Evolutionary conservation across 176 grass and related monocot species (phyloP), one percentile per base, ranked within the genome.

Genomic region (Eragrostis curvula): DNA sequence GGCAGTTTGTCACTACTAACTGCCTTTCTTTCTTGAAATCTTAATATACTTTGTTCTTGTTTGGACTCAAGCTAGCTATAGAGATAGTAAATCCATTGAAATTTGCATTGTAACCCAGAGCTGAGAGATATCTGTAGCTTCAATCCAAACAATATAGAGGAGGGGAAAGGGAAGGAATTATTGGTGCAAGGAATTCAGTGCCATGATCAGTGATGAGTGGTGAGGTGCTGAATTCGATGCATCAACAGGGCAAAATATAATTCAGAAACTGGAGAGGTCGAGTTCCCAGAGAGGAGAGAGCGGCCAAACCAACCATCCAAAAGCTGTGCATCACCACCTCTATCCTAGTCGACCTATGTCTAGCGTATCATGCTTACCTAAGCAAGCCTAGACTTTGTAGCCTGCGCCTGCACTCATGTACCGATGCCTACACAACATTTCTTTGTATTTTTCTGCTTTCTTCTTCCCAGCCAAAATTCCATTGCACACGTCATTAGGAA

Each of bases 171-270:
- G 40, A 23, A 36, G 69, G 79, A 86, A 86, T 86, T 86, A 83
- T 86, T 90, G 79, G 86, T 78, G 91, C 89, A 79, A 91, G 69
- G 86, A 81, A 89, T 86, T 94, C 87, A 89, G 92, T 94, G 92
- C 86, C 85, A 71, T 80, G 77, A 77, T 88, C 87, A 84, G 84
- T 91, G 75, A 87, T 84, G 89, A 84, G 83, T 89, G 83, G 88
- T 16, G 83, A 90, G 84, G 88, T 86, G 88, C 79, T 90, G 88
- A 90, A 86, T 86, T 90, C 83, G 58, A 86, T 86, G 79, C 78
- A 86, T 75, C 78, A 77, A 71, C 68, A 29, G 24, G 17, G 51
- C 25, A 29, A 56, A 42, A 27, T n/a, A 17, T 17, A 77, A 75
- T 51, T 27, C 64, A 69, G 71, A 49, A 77, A 89, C 66, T 23